Percentiles rank a stretch among this genome's conserved stretches.
Conservation (phyloP, 225 moss, liverwort and hornwort species). For the Marchantia paleacea region DNA sequence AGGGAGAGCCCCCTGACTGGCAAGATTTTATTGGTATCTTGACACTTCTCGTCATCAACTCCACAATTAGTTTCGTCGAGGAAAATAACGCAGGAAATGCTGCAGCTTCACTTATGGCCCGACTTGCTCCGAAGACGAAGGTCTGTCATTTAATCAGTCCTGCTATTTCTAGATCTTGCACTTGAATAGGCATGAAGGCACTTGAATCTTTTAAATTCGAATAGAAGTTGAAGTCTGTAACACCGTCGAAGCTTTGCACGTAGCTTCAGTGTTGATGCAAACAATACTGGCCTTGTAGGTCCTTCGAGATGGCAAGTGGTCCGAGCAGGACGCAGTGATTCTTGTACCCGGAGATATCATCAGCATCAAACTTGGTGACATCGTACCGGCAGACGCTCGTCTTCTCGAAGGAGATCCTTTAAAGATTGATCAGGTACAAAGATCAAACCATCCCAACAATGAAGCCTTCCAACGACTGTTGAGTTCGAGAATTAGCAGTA, state of each 20-base stretch:
- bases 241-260: neutral
- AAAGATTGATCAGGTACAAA: slow-evolving; percentile 30
- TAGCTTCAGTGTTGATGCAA: neutral
- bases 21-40: slow-evolving; percentile 30
- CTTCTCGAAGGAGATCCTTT: slow-evolving; percentile 27
- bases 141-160: neutral
- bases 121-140: slow-evolving; percentile 35
- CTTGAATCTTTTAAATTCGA: neutral
- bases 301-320: slow-evolving; percentile 31
- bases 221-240: no score
- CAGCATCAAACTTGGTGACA: slow-evolving; percentile 30
- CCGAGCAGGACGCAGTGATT: slow-evolving; percentile 23
- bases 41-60: slow-evolving; percentile 22
- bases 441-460: neutral
- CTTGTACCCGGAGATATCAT: slow-evolving; percentile 34
- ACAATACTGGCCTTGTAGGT: slow-evolving; percentile 10
- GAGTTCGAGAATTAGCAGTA: neutral
- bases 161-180: neutral
- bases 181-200: neutral
- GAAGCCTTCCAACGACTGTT: neutral
- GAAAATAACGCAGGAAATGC: slow-evolving; percentile 36
- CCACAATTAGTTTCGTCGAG: slow-evolving; percentile 30
- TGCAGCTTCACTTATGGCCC: slow-evolving; percentile 27
- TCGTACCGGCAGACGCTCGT: slow-evolving; percentile 28
- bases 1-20: slow-evolving; percentile 36